Evolutionary conservation across 2,329 filamentous ascomycete genomes (phyloP).

Genomic region (Pleoardoris graminearum): DNA sequence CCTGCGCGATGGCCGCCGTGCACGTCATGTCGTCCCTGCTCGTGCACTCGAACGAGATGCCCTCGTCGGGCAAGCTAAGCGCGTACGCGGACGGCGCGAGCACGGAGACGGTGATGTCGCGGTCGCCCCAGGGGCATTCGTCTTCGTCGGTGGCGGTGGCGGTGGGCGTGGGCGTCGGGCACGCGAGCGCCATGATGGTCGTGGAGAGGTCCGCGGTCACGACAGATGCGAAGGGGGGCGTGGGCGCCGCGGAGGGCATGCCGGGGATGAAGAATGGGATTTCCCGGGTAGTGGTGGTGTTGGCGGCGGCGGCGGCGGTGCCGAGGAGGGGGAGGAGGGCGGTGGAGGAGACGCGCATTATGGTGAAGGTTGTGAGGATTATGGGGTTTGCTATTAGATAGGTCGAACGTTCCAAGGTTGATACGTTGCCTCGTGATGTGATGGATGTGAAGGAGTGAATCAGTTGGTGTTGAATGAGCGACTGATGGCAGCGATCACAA

Average conservation of each 20-base stretch:
- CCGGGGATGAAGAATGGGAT: constrained; percentile 7
- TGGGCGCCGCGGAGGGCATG: constrained; percentile 10
- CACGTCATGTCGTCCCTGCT: constrained; percentile 33
- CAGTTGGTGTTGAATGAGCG: no score
- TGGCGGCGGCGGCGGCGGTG: background rate
- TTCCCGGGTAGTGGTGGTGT: background rate
- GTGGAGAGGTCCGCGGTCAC: constrained; percentile 23
- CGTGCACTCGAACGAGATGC: constrained; percentile 31
- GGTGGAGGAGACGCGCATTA: background rate
- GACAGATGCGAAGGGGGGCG: constrained; percentile 29
- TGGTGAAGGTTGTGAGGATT: background rate
- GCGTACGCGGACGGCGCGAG: constrained; percentile 26
- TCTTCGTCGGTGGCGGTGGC: constrained; percentile 16
- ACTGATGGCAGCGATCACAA: background rate
- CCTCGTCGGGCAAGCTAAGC: constrained; percentile 21
- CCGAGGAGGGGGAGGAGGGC: no score
- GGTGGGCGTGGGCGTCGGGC: constrained; percentile 29
- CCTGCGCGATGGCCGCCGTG: constrained; percentile 22
- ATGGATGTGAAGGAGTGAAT: no score
- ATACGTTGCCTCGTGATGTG: no score
- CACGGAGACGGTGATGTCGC: constrained; percentile 21
- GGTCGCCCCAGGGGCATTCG: constrained; percentile 33
- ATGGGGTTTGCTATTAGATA: background rate
- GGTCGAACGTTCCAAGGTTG: no score
- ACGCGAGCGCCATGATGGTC: constrained; percentile 28